A percentile compares a stretch with the other conserved stretches of the same genome.
These are phyloP conservation scores for Quercus lobata DNA, from an alignment of 331 rosid species.

Conservation along the genomic window DNA sequence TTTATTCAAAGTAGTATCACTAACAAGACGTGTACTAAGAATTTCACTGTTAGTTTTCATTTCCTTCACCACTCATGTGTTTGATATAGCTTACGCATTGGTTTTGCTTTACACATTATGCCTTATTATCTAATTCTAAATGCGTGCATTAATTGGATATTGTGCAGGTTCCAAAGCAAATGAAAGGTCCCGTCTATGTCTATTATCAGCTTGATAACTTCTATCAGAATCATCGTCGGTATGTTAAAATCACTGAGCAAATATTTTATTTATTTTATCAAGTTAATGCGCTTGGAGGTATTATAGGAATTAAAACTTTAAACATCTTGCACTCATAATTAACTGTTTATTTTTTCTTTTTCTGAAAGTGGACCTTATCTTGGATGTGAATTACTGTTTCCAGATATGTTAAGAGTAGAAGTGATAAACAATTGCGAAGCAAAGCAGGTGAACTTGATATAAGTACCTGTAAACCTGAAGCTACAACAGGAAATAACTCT, in stretches of 20 bases:
- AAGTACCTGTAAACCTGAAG: slow-evolving; percentile 52
- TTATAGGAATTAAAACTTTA: no score
- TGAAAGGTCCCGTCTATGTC: slow-evolving; percentile 69
- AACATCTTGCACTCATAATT: neutral
- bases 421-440: slow-evolving; percentile 50
- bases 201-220: slow-evolving; percentile 81
- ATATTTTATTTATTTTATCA: neutral
- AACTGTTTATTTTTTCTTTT: no score
- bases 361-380: neutral
- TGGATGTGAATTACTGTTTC: slow-evolving; percentile 2
- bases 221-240: slow-evolving; percentile 94
- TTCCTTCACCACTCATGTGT: neutral
- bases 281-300: no score
- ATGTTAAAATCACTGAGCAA: slow-evolving; percentile 3
- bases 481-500: slow-evolving; percentile 2
- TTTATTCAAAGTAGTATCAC: slow-evolving; percentile 47
- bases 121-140: neutral
- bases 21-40: slow-evolving; percentile 64
- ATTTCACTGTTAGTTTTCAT: slow-evolving; percentile 50
- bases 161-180: slow-evolving; percentile 61
- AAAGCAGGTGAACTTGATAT: slow-evolving; percentile 27
- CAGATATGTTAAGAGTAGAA: slow-evolving; percentile 88
- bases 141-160: slow-evolving; percentile 1
- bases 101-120: neutral
- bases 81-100: neutral